These are phyloP conservation scores for Vitis hybrid DNA, from an alignment of 177 flowering plant genomes.

Conservation along the genomic window DNA sequence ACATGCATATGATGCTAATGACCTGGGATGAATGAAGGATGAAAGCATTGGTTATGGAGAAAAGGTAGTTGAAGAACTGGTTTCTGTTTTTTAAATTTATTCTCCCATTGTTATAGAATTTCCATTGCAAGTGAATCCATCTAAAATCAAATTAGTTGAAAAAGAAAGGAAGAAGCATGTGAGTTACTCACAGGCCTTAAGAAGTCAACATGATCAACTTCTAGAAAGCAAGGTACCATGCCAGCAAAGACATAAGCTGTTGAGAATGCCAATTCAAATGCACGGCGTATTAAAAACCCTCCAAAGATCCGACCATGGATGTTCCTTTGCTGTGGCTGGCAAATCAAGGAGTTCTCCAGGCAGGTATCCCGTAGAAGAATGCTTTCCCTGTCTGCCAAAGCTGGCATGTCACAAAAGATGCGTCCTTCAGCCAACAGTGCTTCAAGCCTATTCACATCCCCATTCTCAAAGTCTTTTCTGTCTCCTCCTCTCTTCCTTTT, in stretches of 20 bases:
- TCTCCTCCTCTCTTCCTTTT: conserved; percentile 33
- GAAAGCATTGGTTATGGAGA: no score
- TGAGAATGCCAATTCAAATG: conserved; percentile 50
- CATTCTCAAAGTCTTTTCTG: conserved; percentile 26
- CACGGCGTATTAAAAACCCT: conserved; percentile 48
- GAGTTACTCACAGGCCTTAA: conserved; percentile 38
- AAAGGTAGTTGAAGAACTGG: no score
- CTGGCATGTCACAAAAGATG: conserved; percentile 49
- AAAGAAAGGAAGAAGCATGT: background rate
- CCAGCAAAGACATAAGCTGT: conserved; percentile 57
- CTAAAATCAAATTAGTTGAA: background rate
- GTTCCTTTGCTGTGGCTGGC: conserved; percentile 56
- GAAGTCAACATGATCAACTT: conserved; percentile 53
- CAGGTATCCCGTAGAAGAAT: conserved; percentile 45
- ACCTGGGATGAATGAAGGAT: no score
- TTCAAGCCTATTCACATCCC: conserved; percentile 19
- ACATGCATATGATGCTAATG: no score
- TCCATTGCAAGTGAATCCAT: no score
- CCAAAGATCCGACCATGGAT: conserved; percentile 51
- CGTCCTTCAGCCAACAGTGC: conserved; percentile 41
- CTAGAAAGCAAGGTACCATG: conserved; percentile 41
- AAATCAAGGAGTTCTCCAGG: conserved; percentile 43
- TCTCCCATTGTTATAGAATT: no score
- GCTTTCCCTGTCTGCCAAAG: conserved; percentile 49
- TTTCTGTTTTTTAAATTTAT: no score